Evolutionary conservation across 441 rosid species (phyloP).

Genomic region (Pelargonium citronellum): DNA sequence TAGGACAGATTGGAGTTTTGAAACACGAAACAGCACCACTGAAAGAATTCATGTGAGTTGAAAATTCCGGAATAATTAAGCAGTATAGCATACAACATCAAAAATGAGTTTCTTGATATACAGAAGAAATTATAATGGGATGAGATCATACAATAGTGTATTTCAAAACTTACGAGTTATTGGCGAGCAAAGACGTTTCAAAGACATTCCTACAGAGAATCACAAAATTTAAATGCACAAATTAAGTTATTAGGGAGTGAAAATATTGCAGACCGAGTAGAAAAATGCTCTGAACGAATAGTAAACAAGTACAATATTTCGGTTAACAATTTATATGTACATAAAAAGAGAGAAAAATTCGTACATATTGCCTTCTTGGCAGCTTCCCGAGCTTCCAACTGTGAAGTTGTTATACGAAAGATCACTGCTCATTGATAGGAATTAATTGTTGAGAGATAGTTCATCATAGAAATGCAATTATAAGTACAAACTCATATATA

Average conservation of each 20-base stretch:
- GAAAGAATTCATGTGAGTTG: constrained; percentile 10
- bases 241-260: too few relatives aligned
- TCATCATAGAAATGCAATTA: constrained; percentile 32
- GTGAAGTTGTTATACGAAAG: constrained; percentile 13
- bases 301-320: too few relatives aligned
- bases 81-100: neutral
- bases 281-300: too few relatives aligned
- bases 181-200: constrained; percentile 36
- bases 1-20: constrained; percentile 19
- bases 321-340: neutral
- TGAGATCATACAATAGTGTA: too few relatives aligned
- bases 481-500: neutral
- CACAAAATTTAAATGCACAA: too few relatives aligned
- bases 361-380: constrained; percentile 24
- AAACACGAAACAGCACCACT: constrained; percentile 38
- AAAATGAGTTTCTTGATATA: neutral
- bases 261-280: too few relatives aligned
- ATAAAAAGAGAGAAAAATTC: constrained; percentile 4
- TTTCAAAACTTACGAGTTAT: constrained; percentile 29
- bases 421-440: too few relatives aligned
- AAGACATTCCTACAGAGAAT: constrained; percentile 42
- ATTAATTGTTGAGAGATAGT: constrained; percentile 48
- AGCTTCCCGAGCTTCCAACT: constrained; percentile 10
- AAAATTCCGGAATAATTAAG: constrained; percentile 1
- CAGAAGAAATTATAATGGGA: too few relatives aligned